Evolutionary conservation across 257 asterid genomes (phyloP), one percentile per base, ranked within the genome.

Genomic region (Solanum appendiculatum): DNA sequence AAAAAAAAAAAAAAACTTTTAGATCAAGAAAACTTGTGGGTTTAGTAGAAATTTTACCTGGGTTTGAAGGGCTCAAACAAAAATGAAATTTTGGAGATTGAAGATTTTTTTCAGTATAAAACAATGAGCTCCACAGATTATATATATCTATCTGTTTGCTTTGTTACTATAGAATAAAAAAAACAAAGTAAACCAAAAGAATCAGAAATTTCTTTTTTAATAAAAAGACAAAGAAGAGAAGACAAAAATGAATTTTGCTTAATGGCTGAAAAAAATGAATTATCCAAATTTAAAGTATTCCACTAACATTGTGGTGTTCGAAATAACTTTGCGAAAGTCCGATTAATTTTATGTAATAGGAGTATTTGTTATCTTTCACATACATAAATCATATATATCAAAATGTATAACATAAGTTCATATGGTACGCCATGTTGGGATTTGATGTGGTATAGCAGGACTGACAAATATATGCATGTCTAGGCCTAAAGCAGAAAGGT

Each of bases 31-130:
- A 70, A 31, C 37, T 16, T 8, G 6, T 33, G 25, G 46, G 69
- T 82, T 37, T 70, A 70, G 16, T 20, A 40, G 20, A 56, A 46
- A 86, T 46, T 40, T 88, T 84, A 86, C 91, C 91, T 86, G 78
- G 72, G 58, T 14, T 69, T 86, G 89, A 83, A 88, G 66, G 86
- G 86, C 83, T 75, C 84, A 82, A 46, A 63, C 56, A 70, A 69
- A 14, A 44, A 21, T 14, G 46, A 82, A 20, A 18, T 56, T 66
- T 73, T 21, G 25, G 66, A 20, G n/a, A 80, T 80, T 80, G 18
- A 9, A 48, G 68, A 56, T 56, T 77, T 75, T 70, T 15, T 70
- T 33, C 44, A 33, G 36, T 66, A 60, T 44, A 74, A 84, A 60
- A 31, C 23, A 85, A 51, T 18, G 11, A 21, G 21, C 34, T 81